Evolutionary conservation across 139 green algal species (phyloP), one percentile per base, ranked within the genome.

Genomic region (Chlamydomonas urium): DNA sequence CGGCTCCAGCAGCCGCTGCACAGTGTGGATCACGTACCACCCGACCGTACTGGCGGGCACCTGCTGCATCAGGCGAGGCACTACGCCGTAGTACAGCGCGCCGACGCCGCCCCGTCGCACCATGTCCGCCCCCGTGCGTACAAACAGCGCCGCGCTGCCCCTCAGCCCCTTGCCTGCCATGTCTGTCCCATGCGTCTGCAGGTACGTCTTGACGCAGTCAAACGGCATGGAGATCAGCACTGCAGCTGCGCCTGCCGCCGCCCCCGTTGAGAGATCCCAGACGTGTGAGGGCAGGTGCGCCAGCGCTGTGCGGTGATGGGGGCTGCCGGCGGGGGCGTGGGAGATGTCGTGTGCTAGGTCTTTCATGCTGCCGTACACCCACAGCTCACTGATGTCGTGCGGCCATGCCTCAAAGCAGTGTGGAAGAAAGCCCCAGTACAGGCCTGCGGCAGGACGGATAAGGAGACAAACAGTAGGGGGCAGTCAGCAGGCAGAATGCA

Each of bases 211-310:
- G 26, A 91, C 74, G 23, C 81, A 78, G 78, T 93, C 88, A 66
- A 86, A 88, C 5, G 88, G 88, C 85, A 91, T 93, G 47, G 74
- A 86, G 5, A 83, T 67, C 2, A 92, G 47, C 23, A 90, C 88
- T 29, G 85, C 81, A 21, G 83, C 81, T 33, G 73, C 83, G 60
- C 85, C 74, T 65, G n/a, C n/a, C n/a, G n/a, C n/a, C n/a, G n/a
- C n/a, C 29, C 88, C 86, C 21, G 83, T 82, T 2, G 75, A 62
- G 65, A 88, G 75, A 65, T 91, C 86, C 69, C 70, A 77, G 3
- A 37, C 45, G 3, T 72, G 45, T 45, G 2, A 19, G 24, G 38
- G 38, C 23, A 58, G 2, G 2, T 4, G 14, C 10, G 10, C 10
- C 42, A 50, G 8, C 42, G 10, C 8, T 14, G 8, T 14, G 14